These are phyloP conservation scores for Musa beccarii DNA, from an alignment of 176 grass and related monocot species.

Conservation along the genomic window DNA sequence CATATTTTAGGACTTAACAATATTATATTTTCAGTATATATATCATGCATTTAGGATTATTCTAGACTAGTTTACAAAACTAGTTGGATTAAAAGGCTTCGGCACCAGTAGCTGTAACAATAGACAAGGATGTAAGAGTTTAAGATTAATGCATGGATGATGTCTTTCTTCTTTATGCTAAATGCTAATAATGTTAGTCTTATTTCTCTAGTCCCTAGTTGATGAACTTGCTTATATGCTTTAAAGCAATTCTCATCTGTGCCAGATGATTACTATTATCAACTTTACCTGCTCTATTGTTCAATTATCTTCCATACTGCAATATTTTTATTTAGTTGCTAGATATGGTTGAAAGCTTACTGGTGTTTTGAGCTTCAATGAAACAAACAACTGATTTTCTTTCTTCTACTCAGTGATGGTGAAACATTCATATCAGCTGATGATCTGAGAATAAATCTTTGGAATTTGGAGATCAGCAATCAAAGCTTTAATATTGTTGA, in stretches of 20 bases:
- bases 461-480: conserved; percentile 14
- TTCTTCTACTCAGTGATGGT: conserved; percentile 7
- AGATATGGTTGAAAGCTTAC: neutral
- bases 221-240: neutral
- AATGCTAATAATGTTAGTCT: no score
- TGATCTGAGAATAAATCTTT: conserved; percentile 19
- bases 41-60: no score
- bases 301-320: neutral
- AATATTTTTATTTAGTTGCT: neutral
- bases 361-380: neutral
- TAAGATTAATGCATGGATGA: no score
- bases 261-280: no score
- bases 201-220: no score
- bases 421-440: conserved; percentile 13
- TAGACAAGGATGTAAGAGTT: no score
- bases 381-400: neutral
- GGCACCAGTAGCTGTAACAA: no score
- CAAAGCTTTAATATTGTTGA: conserved; percentile 18
- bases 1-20: no score
- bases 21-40: no score
- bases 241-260: neutral
- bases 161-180: no score
- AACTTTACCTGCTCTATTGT: neutral
- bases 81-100: no score
- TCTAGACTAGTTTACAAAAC: no score